Evolutionary conservation across 352 stramenopile species (phyloP).

Genomic region (Albugo laibachii): DNA sequence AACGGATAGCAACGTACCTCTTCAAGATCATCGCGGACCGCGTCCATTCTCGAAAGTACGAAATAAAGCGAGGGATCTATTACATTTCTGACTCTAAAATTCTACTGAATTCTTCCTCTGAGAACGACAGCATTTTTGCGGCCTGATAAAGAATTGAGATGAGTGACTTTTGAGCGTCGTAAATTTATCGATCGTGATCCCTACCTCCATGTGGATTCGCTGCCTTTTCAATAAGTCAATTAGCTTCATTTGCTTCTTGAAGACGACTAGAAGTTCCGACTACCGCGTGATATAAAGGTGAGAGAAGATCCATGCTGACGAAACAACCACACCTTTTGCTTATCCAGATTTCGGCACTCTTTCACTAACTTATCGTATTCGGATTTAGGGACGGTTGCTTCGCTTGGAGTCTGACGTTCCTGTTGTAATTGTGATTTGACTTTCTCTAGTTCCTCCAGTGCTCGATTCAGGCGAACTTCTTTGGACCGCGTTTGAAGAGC

Average conservation of each 20-base stretch:
- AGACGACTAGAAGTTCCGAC: slow-evolving; percentile 44
- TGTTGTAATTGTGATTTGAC: slow-evolving; percentile 41
- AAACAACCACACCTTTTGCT: slow-evolving; percentile 37
- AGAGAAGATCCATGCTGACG: background rate
- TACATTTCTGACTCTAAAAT: slow-evolving; percentile 24
- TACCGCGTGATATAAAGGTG: slow-evolving; percentile 5
- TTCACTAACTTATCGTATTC: slow-evolving; percentile 37
- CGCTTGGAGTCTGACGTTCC: slow-evolving; percentile 21
- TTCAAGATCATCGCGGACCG: slow-evolving; percentile 9
- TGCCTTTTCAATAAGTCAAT: slow-evolving; percentile 74
- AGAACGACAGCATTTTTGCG: slow-evolving; percentile 74
- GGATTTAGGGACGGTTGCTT: slow-evolving; percentile 23
- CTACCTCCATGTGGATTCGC: slow-evolving; percentile 69
- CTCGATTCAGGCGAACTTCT: slow-evolving; percentile 60
- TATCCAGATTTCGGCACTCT: slow-evolving; percentile 59
- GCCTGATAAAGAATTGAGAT: slow-evolving; percentile 12
- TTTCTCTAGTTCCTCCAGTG: slow-evolving; percentile 57
- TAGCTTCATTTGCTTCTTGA: slow-evolving; percentile 78
- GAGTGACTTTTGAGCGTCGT: background rate
- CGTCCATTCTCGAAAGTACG: too few relatives aligned
- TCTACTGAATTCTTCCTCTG: slow-evolving; percentile 65
- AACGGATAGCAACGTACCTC: background rate
- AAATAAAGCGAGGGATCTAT: too few relatives aligned
- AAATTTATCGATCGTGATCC: background rate
- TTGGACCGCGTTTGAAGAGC: slow-evolving; percentile 56